Base-by-base conservation (phyloP, 352 stramenopile genomes). In the Phytophthora hibernalis region DNA sequence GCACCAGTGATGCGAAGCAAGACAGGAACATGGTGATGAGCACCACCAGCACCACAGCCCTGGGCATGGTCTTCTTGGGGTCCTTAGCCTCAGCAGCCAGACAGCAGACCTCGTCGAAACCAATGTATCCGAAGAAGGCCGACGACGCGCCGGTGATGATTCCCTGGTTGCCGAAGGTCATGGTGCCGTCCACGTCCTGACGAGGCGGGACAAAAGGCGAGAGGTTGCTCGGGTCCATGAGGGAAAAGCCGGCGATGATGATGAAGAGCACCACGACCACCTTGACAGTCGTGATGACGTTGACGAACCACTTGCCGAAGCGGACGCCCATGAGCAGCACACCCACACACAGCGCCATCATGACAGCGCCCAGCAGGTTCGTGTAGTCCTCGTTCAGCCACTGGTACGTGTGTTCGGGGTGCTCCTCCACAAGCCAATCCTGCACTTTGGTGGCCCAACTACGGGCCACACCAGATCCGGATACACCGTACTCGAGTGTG, bases 71-170 rank as follows among this genome's bases (percentile, higher is more conserved):
- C 48, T 79, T 83, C 38, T 83, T 77, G 28, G 86, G 84, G 68
- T 96, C 84, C 68, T 89, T 89, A 20, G 82, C 78, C 64, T 96
- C 87, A 20, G 83, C 87, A 8, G 91, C 87, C 15, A 98, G 66
- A 73, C 92, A 98, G 68, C 90, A 97, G 21, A 98, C 87, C 68
- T 98, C 94, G 74, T 99, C 96, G 70, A 98, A 99, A n/a, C 96
- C 96, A 28, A 98, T 77, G 73, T 96, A 98, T 12, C 94, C 94
- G 77, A 98, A 98, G 78, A 98, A 98, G 13, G 89, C 92, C 15
- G 87, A 87, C 16, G 92, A 94, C 1, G 89, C 77, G 22, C 89
- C 91, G 13, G 70, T 78, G 59, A 98, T 80, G 42, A 98, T 76
- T 31, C 88, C 87, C 37, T 79, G 67, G 0, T 56, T 30, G 10